Percentiles rank a stretch among this genome's conserved stretches.
These are phyloP conservation scores for Sporothrix mexicana DNA, from an alignment of 2,329 filamentous ascomycete species.

Conservation along the genomic window DNA sequence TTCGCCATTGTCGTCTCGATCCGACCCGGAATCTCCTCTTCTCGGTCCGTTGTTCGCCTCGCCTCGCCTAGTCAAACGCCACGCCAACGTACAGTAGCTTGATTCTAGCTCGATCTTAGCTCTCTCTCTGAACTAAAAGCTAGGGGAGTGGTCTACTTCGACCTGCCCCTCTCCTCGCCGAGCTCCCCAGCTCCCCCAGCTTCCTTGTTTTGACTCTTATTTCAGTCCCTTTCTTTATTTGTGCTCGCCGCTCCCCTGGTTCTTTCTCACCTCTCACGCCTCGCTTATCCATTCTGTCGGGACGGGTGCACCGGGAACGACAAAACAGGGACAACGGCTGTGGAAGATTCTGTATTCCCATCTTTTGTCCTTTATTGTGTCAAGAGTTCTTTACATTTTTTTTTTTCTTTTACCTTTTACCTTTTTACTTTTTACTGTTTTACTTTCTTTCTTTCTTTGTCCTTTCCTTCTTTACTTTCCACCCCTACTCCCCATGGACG, in stretches of 20 bases:
- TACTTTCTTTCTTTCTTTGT: background rate
- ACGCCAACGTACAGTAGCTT: background rate
- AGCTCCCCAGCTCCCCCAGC: background rate
- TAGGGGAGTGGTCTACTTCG: background rate
- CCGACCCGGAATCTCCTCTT: too few relatives aligned
- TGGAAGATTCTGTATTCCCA: background rate
- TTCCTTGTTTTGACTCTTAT: background rate
- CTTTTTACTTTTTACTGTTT: background rate
- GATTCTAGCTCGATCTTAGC: background rate
- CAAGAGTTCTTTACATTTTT: background rate
- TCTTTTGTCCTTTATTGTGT: background rate
- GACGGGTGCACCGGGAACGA: background rate
- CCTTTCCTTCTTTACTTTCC: background rate
- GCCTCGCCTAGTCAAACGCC: too few relatives aligned
- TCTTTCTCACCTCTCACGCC: background rate
- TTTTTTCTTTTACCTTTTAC: background rate
- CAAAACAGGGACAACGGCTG: too few relatives aligned
- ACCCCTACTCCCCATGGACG: slow-evolving; percentile 21
- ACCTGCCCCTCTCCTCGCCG: background rate
- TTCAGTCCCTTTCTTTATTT: background rate
- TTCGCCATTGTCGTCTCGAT: too few relatives aligned
- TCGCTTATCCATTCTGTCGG: slow-evolving; percentile 1
- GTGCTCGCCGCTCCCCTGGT: background rate
- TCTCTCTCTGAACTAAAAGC: background rate
- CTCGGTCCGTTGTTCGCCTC: too few relatives aligned